These are phyloP conservation scores for Dactylorhiza incarnata DNA, from an alignment of 106 monocot species.

Conservation along the genomic window DNA sequence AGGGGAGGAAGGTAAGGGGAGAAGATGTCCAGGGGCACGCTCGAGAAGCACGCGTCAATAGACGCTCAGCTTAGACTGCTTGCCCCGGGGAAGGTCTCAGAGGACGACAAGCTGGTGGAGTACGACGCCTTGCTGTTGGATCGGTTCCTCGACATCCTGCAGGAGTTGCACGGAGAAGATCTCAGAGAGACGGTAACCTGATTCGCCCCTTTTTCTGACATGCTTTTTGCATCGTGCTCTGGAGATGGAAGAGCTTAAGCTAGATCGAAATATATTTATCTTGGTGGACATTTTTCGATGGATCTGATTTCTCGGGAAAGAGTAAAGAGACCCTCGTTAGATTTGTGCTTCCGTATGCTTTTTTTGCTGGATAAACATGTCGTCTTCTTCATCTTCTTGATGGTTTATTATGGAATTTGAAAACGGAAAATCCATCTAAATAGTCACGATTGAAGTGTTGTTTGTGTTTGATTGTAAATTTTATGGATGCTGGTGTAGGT, in stretches of 20 bases:
- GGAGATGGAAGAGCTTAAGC: neutral
- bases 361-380: neutral
- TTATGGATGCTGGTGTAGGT: neutral
- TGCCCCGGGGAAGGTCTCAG: conserved; percentile 82
- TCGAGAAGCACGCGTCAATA: conserved; percentile 77
- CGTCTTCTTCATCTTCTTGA: neutral
- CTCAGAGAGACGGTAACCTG: conserved; percentile 60
- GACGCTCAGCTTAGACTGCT: conserved; percentile 82
- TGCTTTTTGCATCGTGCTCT: neutral
- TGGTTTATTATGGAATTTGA: neutral
- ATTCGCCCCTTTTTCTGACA: neutral
- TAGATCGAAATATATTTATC: neutral
- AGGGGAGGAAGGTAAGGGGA: neutral
- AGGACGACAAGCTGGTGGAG: conserved; percentile 89
- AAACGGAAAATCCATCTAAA: neutral
- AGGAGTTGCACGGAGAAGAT: conserved; percentile 74
- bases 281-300: neutral
- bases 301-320: neutral
- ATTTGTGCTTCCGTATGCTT: neutral
- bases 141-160: conserved; percentile 90
- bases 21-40: conserved; percentile 35
- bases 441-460: neutral
- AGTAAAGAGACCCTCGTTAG: neutral
- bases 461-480: neutral
- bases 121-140: conserved; percentile 83